Evolutionary conservation across 225 moss, liverwort and hornwort species (phyloP), one percentile per base, ranked within the genome.

Genomic region (Sphagnum contortum): DNA sequence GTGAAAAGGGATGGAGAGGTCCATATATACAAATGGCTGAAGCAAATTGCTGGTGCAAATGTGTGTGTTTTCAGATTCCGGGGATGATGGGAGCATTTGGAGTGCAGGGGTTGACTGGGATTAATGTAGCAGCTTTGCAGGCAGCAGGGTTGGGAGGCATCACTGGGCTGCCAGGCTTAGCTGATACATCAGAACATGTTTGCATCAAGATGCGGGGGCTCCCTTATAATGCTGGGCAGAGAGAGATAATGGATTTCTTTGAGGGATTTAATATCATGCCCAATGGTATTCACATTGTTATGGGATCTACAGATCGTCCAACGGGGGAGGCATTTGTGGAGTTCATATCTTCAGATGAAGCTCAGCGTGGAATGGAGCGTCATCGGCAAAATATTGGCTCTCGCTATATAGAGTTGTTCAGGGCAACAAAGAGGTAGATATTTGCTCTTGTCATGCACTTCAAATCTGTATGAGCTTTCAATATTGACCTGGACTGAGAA

Each of bases 1-100:
- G 9, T 5, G 52, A 52, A 9, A 6, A 52, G 52, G 52, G 52
- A 73, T 47, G 59, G 48, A 52, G 50, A 53, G 60, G 29, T 61
- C 47, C 46, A 46, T 8, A 53, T 11, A 8, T 49, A 72, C 49
- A 29, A 29, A 8, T 13, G 68, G 62, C 64, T 72, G n/a, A 14
- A 68, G 56, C 67, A 64, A 57, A 62, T 57, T 73, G 69, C 55
- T 68, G 68, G 75, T 76, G 76, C 68, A 69, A 67, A 69, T 78
- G 68, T 84, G 72, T 66, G 66, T 79, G 79, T 64, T 75, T 85
- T 71, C 91, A 98, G 98, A 88, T 98, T 68, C 91, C 93, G 72
- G 91, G 98, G 65, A 93, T 98, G 93, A 98, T 98, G 87, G 98
- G 98, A 80, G 87, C 91, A 67, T 98, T 98, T 76, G 98, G 98